phyloP scores from a whole-genome alignment of 108 stramenopile genomes.

The Mediolabrus comicus region DNA sequence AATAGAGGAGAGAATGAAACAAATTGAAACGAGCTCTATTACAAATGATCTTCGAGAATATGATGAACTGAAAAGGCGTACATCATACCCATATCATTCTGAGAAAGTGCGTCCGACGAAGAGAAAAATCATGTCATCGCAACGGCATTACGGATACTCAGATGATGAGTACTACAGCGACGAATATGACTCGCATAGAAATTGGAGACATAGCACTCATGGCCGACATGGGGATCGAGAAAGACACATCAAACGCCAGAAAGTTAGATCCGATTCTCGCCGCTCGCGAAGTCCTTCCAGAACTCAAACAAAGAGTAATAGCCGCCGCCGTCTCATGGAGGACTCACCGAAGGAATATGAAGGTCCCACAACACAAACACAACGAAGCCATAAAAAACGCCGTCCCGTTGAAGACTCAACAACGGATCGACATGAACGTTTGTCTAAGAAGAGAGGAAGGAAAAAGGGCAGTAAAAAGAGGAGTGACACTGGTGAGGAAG shows the following conservation, averaged over 20 bases:
- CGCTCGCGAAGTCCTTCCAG: not conserved
- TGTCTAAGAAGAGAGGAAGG: not conserved
- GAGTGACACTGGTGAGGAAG: not conserved
- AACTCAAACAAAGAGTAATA: not conserved
- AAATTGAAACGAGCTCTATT: slow-evolving; percentile 1
- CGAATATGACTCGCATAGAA: slow-evolving; percentile 1
- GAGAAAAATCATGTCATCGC: not conserved
- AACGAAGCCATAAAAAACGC: no score
- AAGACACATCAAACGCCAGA: not conserved
- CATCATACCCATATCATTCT: not conserved
- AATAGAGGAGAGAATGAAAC: slow-evolving; percentile 21
- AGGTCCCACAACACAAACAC: no score
- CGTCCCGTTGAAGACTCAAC: not conserved
- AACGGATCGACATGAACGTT: not conserved
- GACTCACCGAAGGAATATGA: not conserved
- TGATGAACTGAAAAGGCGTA: not conserved
- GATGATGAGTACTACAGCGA: slow-evolving; percentile 1
- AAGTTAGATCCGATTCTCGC: not conserved
- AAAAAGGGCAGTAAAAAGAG: not conserved
- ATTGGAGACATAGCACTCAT: not conserved
- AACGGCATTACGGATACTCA: slow-evolving; percentile 6
- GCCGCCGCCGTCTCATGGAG: not conserved
- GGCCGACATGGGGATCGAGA: not conserved
- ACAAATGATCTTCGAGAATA: slow-evolving; percentile 3
- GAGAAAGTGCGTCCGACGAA: not conserved